Evolutionary conservation across 257 asterid species (phyloP), one percentile per base, ranked within the genome.

Genomic region (Cynanchum wilfordii): DNA sequence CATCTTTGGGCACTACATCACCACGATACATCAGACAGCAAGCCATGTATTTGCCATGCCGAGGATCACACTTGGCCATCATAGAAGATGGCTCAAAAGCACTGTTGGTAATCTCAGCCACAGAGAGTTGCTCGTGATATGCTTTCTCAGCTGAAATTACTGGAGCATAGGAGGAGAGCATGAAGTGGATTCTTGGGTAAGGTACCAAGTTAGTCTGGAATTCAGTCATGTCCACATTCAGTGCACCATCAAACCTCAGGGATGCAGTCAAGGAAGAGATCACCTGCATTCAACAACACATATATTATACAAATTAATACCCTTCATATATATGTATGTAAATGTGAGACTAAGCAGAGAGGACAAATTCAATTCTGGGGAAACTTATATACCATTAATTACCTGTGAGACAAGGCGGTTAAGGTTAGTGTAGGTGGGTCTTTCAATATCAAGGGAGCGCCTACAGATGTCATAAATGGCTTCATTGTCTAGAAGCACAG

Each of bases 31-130:
- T 83, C 84, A 83, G 63, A 65, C 84, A 79, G 73, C 84, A 82
- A 42, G 86, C 86, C 84, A 82, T 82, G 78, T 79, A 82, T 51
- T 83, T 83, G 2, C 84, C 86, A 72, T 80, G 82, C 42, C 84
- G 84, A 63, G 87, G 84, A 63, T 83, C 87, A 40, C 84, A 77
- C 59, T 83, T 83, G 49, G 82, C 87, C 87, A 83, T 83, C 84
- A 83, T 83, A 58, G 82, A 77, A 7, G 87, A 77, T 24, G 87
- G 87, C 77, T 83, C 84, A 49, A 83, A 83, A 25, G 83, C 81
- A 47, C 81, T 83, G 83, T 78, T 80, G 33, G 84, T 83, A 78
- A 83, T 80, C 65, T 83, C 84, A 44, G 81, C 77, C 29, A 80
- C 85, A 3, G 84, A 83, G 52, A 83, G 83, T 24, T 80, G 83